Evolutionary conservation across 139 green algal genomes (phyloP).

Genomic region (Volvox africanus): DNA sequence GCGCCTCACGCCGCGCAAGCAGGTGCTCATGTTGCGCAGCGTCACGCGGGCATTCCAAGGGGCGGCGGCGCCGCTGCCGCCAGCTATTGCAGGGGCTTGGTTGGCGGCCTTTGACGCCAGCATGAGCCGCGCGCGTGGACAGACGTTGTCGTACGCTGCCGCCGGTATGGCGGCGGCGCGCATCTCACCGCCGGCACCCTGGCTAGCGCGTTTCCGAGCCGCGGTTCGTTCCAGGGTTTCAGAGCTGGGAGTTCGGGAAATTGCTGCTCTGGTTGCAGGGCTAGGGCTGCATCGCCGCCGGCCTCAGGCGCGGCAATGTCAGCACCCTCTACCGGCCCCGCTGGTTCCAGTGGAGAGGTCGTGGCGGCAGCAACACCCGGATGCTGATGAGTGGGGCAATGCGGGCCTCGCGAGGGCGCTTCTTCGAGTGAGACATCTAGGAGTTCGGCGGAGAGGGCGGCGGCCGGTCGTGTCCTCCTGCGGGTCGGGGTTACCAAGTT

Average conservation of each 20-base stretch:
- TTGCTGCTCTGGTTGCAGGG: constrained; percentile 9
- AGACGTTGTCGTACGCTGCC: constrained; percentile 23
- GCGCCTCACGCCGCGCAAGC: constrained; percentile 23
- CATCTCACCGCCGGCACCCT: neutral
- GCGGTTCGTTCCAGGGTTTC: neutral
- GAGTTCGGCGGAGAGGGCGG: neutral
- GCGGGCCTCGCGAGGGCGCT: neutral
- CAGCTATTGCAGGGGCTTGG: neutral
- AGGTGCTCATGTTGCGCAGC: constrained; percentile 28
- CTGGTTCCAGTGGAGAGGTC: neutral
- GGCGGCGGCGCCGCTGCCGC: neutral
- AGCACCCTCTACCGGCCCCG: neutral
- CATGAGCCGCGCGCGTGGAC: neutral
- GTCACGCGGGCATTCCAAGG: neutral
- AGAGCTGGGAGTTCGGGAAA: constrained; percentile 12
- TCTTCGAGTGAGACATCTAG: neutral
- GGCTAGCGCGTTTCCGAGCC: neutral
- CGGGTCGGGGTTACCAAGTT: neutral
- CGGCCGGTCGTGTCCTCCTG: too few species aligned
- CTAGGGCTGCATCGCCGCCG: constrained; percentile 10
- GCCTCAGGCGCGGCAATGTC: neutral
- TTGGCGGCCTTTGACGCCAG: neutral
- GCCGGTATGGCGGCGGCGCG: neutral
- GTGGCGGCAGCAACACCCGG: neutral
- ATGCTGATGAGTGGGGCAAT: neutral